Base-by-base conservation (phyloP, 768 basidiomycete species). In the Boletus sensibilis region DNA sequence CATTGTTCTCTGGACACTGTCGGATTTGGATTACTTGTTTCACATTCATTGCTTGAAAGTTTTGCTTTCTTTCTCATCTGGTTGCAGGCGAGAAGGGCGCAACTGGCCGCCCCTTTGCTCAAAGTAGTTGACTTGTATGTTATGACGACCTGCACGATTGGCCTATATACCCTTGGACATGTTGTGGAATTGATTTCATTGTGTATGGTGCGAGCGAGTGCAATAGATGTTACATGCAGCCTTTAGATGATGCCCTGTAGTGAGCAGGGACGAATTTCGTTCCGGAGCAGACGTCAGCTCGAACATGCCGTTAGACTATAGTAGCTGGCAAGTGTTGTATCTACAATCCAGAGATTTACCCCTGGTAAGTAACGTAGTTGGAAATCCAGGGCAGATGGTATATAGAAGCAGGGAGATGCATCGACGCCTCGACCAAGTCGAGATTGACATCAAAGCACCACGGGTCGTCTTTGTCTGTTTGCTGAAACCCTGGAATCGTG, bases 31-130 rank as follows among this genome's bases (percentile, higher is more conserved):
- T 55, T 60, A 42, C 43, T 43, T 51, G 33, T 37, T 35, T 45
- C 25, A 47, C 58, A 25, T 23, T 62, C 53, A 42, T 64, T 58
- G 34, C 43, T 44, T 11, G 18, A 35, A 47, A 11, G 11, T 50
- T 27, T 50, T 9, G 20, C 20, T 35, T 25, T 29, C 10, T 39
- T 29, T n/a, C 13, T 5, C 9, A 21, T 38, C 10, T 20, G 34
- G 4, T 35, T 44, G 21, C n/a, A 35, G 11, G 54, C n/a, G 27
- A 21, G 37, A 23, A 37, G 16, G 41, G 18, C 3, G 21, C 2
- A 34, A 25, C 18, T 12, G 18, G n/a, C 18, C 3, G 46, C 2
- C 42, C 16, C 41, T 21, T 25, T 45, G 31, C 33, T 52, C 18
- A n/a, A 45, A 20, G 13, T 55, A n/a, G 18, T 29, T 50, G 53